Percentiles rank a stretch among this genome's conserved stretches.
Conservation (phyloP, 1,139 yeast species). For the Pichia sp. region DNA sequence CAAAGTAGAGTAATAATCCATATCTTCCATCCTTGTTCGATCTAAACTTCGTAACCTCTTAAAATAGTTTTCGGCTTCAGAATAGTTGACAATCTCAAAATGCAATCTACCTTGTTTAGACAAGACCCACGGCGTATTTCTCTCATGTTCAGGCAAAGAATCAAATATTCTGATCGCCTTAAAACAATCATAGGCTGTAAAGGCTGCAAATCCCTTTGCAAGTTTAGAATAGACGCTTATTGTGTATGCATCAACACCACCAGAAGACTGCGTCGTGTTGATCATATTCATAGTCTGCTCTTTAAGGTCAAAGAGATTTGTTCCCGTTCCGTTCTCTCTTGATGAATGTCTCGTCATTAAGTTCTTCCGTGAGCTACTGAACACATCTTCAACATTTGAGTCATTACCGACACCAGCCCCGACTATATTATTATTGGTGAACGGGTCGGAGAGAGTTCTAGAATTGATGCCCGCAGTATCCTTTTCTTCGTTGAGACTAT, state of each 20-base stretch:
- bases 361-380: slow-evolving; percentile 1
- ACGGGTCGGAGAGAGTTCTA: neutral
- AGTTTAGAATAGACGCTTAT: slow-evolving; percentile 49
- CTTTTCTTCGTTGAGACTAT: too few species aligned
- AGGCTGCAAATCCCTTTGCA: slow-evolving; percentile 60
- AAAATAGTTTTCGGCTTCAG: slow-evolving; percentile 63
- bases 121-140: slow-evolving; percentile 79
- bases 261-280: too few species aligned
- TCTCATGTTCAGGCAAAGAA: slow-evolving; percentile 55
- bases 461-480: neutral
- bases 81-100: slow-evolving; percentile 83
- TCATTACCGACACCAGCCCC: neutral
- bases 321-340: too few species aligned
- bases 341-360: neutral
- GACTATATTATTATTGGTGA: neutral
- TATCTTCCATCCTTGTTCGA: slow-evolving; percentile 76
- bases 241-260: slow-evolving; percentile 35
- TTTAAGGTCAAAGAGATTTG: slow-evolving; percentile 2
- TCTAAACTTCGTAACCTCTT: slow-evolving; percentile 57
- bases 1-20: slow-evolving; percentile 86
- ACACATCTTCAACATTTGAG: neutral
- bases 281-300: too few species aligned
- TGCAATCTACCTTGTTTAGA: slow-evolving; percentile 74
- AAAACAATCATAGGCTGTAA: slow-evolving; percentile 67
- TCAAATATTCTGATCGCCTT: slow-evolving; percentile 69